Evolutionary conservation across 805 yeast genomes (phyloP), one percentile per base, ranked within the genome.

Genomic region (Kluyveromyces siamensis): DNA sequence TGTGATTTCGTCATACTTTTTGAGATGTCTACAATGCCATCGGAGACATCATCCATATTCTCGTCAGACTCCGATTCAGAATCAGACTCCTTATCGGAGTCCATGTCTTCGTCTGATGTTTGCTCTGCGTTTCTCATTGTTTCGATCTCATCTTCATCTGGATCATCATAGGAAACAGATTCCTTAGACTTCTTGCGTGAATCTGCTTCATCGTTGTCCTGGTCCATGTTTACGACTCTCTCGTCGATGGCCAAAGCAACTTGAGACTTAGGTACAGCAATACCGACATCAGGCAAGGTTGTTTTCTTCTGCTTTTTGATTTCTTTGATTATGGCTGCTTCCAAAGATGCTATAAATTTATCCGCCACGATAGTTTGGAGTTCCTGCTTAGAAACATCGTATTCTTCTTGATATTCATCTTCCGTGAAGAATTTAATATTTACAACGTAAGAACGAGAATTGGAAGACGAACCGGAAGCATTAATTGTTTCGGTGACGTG

Each of bases 91-190:
- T 58, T 63, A 47, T 66, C 69, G 40, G 71, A 71, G 41, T 65
- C 72, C 8, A 63, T 63, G 58, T 73, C 77, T 58, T 83, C 93
- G 54, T 81, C 88, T 50, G 83, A 81, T 39, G 90, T 80, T 58
- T 83, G 79, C 66, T 84, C 91, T 45, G 86, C 95, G 60, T 76
- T 77, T 68, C 82, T 82, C 90, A 87, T 86, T 46, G 87, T 86
- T 65, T 88, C 97, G 52, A 87, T 72, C 63, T 90, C 97, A 30
- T 88, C 98, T 53, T 90, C 97, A 69, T 90, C 98, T 35, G 96
- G 96, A 14, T 81, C 96, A 54, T 90, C 98, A 58, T 88, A 88
- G 1, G 96, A 88, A 38, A 86, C 91, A 16, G 95, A 82, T 70
- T 90, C 96, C 58, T 88, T 87, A 37, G 81, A 73, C 56, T 83